These are phyloP conservation scores for Lenzites betulinus DNA, from an alignment of 768 basidiomycete species.

Conservation along the genomic window DNA sequence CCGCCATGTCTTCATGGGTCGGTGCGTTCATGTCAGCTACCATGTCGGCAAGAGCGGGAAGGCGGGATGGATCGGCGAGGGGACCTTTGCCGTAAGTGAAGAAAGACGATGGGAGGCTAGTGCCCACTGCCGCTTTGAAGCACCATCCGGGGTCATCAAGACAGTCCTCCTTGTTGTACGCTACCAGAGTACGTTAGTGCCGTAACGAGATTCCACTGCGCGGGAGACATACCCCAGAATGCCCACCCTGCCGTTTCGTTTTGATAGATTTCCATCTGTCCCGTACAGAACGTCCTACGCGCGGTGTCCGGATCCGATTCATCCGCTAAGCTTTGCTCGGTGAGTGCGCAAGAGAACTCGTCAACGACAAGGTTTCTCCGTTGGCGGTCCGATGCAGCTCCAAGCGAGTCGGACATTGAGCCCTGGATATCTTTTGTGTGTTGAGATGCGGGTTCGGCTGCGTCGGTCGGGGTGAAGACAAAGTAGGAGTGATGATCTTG, in stretches of 20 bases:
- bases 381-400: conserved; percentile 32
- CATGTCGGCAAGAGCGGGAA: conserved; percentile 27
- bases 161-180: conserved; percentile 65
- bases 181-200: conserved; percentile 31
- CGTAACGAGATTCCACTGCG: neutral
- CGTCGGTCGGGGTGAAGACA: conserved; percentile 61
- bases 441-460: conserved; percentile 43
- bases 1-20: conserved; percentile 8
- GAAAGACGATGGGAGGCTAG: conserved; percentile 57
- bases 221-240: conserved; percentile 60
- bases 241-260: conserved; percentile 61
- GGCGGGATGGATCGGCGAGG: conserved; percentile 23
- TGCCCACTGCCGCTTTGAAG: conserved; percentile 61
- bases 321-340: conserved; percentile 48
- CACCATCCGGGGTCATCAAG: conserved; percentile 66
- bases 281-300: conserved; percentile 53
- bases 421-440: conserved; percentile 43
- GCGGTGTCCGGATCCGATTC: conserved; percentile 48
- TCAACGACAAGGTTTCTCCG: conserved; percentile 49
- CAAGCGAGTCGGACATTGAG: conserved; percentile 30
- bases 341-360: conserved; percentile 56
- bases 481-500: conserved; percentile 78
- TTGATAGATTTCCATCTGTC: conserved; percentile 59
- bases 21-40: conserved; percentile 25
- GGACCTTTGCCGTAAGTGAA: conserved; percentile 47